These are phyloP conservation scores for Pseudocercospora fijiensis DNA, from an alignment of 2,329 filamentous ascomycete species.

Conservation along the genomic window DNA sequence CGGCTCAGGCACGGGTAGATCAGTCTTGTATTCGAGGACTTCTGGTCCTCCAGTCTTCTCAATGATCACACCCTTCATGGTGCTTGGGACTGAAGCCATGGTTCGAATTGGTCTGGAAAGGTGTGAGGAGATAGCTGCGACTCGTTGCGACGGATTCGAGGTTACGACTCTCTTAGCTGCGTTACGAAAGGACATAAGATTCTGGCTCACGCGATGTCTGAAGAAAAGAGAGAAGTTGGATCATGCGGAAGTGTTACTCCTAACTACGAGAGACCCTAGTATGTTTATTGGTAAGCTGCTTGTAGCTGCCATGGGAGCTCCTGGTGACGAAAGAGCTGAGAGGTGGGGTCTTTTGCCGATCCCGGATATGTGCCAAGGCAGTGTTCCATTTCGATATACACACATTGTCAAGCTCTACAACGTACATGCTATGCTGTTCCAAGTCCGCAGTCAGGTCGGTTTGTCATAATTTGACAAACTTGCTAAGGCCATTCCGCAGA, in stretches of 20 bases:
- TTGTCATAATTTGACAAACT: neutral
- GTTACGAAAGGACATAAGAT: constrained; percentile 23
- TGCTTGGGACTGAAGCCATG: constrained; percentile 58
- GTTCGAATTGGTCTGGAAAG: constrained; percentile 18
- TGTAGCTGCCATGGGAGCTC: neutral
- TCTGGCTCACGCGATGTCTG: neutral
- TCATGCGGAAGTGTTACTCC: neutral
- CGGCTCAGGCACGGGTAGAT: constrained; percentile 68
- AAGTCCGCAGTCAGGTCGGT: neutral
- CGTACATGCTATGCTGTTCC: neutral
- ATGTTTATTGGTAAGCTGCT: constrained; percentile 6
- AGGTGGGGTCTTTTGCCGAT: constrained; percentile 1
- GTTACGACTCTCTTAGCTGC: constrained; percentile 18
- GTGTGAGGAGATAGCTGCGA: constrained; percentile 31
- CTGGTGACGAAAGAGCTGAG: neutral
- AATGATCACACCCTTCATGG: constrained; percentile 72
- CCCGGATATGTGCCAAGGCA: neutral
- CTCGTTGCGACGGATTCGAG: constrained; percentile 27
- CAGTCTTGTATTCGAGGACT: constrained; percentile 68
- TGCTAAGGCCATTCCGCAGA: neutral
- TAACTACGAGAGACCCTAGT: neutral
- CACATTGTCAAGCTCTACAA: neutral
- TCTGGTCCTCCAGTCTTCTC: constrained; percentile 70
- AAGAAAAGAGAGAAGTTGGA: neutral
- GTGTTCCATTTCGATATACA: neutral